phyloP scores from a whole-genome alignment of 805 yeast species.

The Ascoidea asiatica region DNA sequence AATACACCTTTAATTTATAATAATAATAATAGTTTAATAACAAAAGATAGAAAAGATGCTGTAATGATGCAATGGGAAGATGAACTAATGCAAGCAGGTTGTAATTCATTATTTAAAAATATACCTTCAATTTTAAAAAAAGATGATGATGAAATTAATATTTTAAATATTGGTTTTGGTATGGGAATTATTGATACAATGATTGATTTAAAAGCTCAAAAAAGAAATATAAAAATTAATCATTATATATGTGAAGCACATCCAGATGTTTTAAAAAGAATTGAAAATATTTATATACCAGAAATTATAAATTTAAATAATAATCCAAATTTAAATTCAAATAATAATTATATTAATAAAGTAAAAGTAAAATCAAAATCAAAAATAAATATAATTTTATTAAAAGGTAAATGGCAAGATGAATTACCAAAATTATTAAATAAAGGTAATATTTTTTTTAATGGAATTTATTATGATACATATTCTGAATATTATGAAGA shows the following conservation, averaged over 20 bases:
- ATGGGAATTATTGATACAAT: conserved; percentile 89
- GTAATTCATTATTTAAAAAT: conserved; percentile 49
- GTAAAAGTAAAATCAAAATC: conserved; percentile 60
- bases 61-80: conserved; percentile 98
- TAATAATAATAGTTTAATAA: conserved; percentile 52
- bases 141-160: conserved; percentile 27
- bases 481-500: conserved; percentile 75
- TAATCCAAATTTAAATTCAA: no score
- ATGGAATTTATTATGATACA: conserved; percentile 90
- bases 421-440: conserved; percentile 51
- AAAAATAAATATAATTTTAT: conserved; percentile 25
- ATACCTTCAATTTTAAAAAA: no score
- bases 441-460: conserved; percentile 51
- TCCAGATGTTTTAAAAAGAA: conserved; percentile 68
- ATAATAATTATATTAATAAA: conserved; percentile 76
- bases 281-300: conserved; percentile 70
- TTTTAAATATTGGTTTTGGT: conserved; percentile 87
- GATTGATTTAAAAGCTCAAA: conserved; percentile 36
- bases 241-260: conserved; percentile 94
- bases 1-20: conserved; percentile 52
- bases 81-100: conserved; percentile 67
- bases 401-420: conserved; percentile 93
- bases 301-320: conserved; percentile 56
- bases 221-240: conserved; percentile 30
- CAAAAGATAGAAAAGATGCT: conserved; percentile 67